Base-by-base conservation (phyloP, 768 basidiomycete genomes). In the Bullera alba region DNA sequence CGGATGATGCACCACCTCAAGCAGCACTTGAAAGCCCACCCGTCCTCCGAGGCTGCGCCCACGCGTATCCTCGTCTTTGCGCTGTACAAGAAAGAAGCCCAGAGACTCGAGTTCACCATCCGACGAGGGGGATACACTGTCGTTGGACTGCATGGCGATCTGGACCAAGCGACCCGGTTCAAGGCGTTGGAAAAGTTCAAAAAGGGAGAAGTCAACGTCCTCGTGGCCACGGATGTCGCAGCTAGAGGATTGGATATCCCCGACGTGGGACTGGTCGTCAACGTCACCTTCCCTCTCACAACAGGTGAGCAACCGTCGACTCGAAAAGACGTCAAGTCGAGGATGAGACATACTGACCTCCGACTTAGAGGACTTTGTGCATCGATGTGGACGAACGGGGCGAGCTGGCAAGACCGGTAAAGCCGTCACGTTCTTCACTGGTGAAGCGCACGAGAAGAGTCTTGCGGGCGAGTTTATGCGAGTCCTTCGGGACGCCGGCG, bases 211-310 rank as follows among this genome's bases (percentile, higher is more conserved):
- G 85, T 82, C 5, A 81, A 83, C 35, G 67, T 97, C 23, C 77
- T 97, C 56, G 93, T 99, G 44, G 95, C 95, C 7, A 99, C 89
- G 21, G 95, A 99, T 70, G 95, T 99, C 7, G 95, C 95, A 5
- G 91, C 95, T 39, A 82, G 95, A 46, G 95, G 95, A 7, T 76
- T 99, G 57, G 95, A 99, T 76, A 97, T 99, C 63, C 92, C 95
- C 2, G 84, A 93, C 67, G 95, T 99, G 26, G 86, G 82, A 22
- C 80, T 84, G 22, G 95, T 99, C 41, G 81, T 97, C 70, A 95
- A 96, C 75, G 93, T 95, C 65, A 92, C 87, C n/a, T 96, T 74
- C 67, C 93, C 93, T 34, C 76, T 99, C 65, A 96, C 91, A 2
- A 85, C 96, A 42, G 93, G 95, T 75, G 85, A 88, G 75, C 92